Percentiles rank a stretch among this genome's conserved stretches.
Evolutionary conservation across 2,329 filamentous ascomycete species (phyloP).

Genomic region (Sodiomyces alkalinus): DNA sequence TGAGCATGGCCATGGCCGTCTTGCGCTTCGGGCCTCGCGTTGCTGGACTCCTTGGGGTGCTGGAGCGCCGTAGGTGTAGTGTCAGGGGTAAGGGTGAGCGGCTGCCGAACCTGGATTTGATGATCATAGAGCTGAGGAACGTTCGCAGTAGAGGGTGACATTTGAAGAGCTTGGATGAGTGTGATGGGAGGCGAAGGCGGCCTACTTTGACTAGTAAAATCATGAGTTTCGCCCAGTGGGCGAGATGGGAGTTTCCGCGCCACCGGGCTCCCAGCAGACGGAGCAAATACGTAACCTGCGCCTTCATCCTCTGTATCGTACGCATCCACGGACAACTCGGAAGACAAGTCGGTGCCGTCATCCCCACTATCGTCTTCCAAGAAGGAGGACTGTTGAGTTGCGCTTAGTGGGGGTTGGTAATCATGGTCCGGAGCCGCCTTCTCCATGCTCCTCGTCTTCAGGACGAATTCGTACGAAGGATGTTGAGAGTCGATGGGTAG

Average conservation of each 20-base stretch:
- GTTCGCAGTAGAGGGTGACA: conserved; percentile 22
- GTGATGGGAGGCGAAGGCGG: conserved; percentile 30
- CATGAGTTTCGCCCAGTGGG: too few relatives aligned
- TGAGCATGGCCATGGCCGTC: conserved; percentile 19
- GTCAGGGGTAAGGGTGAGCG: conserved; percentile 27
- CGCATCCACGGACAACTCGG: conserved; percentile 42
- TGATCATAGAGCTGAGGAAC: conserved; percentile 23
- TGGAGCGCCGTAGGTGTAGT: conserved; percentile 28
- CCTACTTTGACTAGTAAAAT: conserved; percentile 4
- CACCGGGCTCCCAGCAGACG: too few relatives aligned
- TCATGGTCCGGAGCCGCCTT: background rate
- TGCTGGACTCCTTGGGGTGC: conserved; percentile 15
- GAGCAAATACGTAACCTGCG: too few relatives aligned
- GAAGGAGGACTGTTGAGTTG: conserved; percentile 28
- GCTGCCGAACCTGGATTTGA: conserved; percentile 28
- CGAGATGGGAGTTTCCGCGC: too few relatives aligned
- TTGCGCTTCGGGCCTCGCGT: conserved; percentile 19
- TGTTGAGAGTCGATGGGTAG: conserved; percentile 14
- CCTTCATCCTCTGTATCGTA: conserved; percentile 20
- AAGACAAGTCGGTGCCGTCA: conserved; percentile 45
- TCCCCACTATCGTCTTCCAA: conserved; percentile 31
- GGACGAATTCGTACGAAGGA: conserved; percentile 38
- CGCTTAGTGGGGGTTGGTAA: conserved; percentile 10
- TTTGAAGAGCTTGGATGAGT: conserved; percentile 28
- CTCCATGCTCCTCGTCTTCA: conserved; percentile 37